Percentiles rank a stretch among this genome's conserved stretches.
Evolutionary conservation across 1,284 basidiomycete genomes (phyloP).

Genomic region (Malassezia equina): DNA sequence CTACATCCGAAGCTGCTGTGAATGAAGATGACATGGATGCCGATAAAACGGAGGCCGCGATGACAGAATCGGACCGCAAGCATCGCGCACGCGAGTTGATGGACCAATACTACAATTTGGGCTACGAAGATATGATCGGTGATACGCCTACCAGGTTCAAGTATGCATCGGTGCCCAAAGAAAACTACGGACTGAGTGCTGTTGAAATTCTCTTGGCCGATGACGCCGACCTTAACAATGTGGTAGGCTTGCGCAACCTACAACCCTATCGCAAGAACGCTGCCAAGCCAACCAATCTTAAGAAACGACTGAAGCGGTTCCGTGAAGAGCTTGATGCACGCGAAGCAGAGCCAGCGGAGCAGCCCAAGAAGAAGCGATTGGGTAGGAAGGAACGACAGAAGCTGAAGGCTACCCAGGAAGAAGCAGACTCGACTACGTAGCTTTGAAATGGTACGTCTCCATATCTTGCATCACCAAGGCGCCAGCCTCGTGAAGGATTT

Average conservation of each 20-base stretch:
- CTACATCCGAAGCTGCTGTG: conserved; percentile 1
- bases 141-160: conserved; percentile 86
- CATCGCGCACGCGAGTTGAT: conserved; percentile 66
- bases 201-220: conserved; percentile 84
- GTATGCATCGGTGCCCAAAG: conserved; percentile 64
- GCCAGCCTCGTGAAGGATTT: conserved; percentile 1
- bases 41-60: background rate
- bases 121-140: conserved; percentile 92
- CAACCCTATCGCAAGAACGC: conserved; percentile 70
- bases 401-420: conserved; percentile 18
- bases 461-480: background rate
- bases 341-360: conserved; percentile 35
- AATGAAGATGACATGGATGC: conserved; percentile 21
- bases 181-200: conserved; percentile 65
- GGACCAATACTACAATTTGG: conserved; percentile 77
- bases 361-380: conserved; percentile 50
- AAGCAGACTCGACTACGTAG: background rate
- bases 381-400: conserved; percentile 34
- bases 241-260: conserved; percentile 75
- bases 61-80: conserved; percentile 29
- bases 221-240: conserved; percentile 83
- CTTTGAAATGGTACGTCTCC: background rate
- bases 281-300: conserved; percentile 57
- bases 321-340: conserved; percentile 54
- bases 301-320: conserved; percentile 64